These are phyloP conservation scores for Brettanomyces custersianus DNA, from an alignment of 805 yeast genomes.

Conservation along the genomic window DNA sequence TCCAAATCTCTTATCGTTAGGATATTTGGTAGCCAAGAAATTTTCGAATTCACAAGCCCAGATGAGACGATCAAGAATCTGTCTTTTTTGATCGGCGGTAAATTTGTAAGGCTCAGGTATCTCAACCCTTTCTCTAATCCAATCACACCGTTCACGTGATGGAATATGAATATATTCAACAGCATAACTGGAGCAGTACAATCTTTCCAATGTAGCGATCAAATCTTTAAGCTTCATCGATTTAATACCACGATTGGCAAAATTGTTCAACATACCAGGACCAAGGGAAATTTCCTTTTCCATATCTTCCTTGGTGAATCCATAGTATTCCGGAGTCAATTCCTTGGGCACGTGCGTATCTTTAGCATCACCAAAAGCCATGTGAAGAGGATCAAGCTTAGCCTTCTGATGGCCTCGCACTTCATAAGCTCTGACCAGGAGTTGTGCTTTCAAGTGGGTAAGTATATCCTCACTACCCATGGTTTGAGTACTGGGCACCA, in stretches of 20 bases:
- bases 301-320: constrained; percentile 80
- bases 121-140: constrained; percentile 96
- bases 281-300: constrained; percentile 82
- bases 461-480: constrained; percentile 60
- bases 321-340: constrained; percentile 85
- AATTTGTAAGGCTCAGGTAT: constrained; percentile 81
- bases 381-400: constrained; percentile 88
- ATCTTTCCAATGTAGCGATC: constrained; percentile 65
- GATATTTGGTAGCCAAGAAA: constrained; percentile 90
- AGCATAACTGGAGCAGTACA: constrained; percentile 87
- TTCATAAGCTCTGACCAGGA: constrained; percentile 95
- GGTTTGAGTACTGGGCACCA: constrained; percentile 41
- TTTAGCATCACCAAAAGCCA: constrained; percentile 67
- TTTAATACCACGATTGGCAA: constrained; percentile 52
- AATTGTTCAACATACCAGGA: constrained; percentile 94
- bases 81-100: constrained; percentile 85
- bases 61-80: constrained; percentile 89
- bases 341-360: constrained; percentile 61
- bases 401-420: constrained; percentile 98
- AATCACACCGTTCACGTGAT: constrained; percentile 89
- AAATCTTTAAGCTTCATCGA: constrained; percentile 72
- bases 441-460: constrained; percentile 89
- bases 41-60: constrained; percentile 95
- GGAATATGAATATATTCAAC: constrained; percentile 96
- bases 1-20: constrained; percentile 97